These are phyloP conservation scores for Gossypium gossypioides DNA, from an alignment of 441 rosid species.

Conservation along the genomic window DNA sequence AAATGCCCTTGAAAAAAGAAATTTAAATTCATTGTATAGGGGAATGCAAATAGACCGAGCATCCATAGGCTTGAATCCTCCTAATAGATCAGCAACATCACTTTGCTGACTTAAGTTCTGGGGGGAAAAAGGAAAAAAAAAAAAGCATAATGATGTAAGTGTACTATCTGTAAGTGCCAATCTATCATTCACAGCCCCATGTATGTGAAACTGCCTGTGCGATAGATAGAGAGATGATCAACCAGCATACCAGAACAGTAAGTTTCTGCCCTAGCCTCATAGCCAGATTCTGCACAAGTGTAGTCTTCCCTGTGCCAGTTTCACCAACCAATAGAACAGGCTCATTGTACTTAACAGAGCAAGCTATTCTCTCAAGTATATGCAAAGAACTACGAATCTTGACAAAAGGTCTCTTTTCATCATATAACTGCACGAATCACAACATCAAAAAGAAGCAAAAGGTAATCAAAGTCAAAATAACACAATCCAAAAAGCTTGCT, in stretches of 20 bases:
- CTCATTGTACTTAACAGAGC: conserved; percentile 74
- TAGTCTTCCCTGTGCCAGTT: conserved; percentile 99
- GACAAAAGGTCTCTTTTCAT: conserved; percentile 54
- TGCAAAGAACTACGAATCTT: conserved; percentile 66
- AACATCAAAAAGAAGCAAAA: conserved; percentile 18
- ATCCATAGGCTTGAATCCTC: conserved; percentile 96
- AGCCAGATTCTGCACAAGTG: conserved; percentile 89
- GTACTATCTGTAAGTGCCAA: conserved; percentile 11
- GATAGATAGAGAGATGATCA: conserved; percentile 3
- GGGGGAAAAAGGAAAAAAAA: conserved; percentile 3
- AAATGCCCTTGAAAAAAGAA: conserved; percentile 47
- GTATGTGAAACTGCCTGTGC: background rate
- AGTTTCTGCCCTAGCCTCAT: conserved; percentile 75
- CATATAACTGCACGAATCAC: conserved; percentile 38
- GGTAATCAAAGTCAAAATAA: conserved; percentile 15
- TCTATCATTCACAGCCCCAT: background rate
- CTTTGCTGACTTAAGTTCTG: conserved; percentile 99
- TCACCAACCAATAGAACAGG: conserved; percentile 98
- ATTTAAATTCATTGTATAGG: conserved; percentile 62
- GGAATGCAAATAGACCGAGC: conserved; percentile 58
- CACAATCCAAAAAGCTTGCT: conserved; percentile 18
- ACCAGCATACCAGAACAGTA: conserved; percentile 69
- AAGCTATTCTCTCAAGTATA: conserved; percentile 76
- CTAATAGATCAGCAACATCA: conserved; percentile 89
- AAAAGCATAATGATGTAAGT: conserved; percentile 10